Base-by-base conservation (phyloP, 345 rosid genomes). In the Populus tremula region DNA sequence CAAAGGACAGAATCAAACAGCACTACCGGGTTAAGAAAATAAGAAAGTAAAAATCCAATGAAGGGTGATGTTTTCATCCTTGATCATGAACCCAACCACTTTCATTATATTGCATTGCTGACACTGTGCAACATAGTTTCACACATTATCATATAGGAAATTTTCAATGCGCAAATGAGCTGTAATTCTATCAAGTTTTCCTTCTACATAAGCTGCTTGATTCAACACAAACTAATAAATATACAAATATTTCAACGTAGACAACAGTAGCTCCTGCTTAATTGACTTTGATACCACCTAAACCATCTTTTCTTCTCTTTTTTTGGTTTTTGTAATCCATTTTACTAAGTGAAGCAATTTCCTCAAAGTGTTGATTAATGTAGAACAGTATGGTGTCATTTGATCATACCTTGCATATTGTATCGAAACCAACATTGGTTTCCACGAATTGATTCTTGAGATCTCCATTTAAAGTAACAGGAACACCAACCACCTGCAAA, bases 391-490 rank as follows among this genome's bases (percentile, higher is more conserved):
- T 6, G 43, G 69, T 65, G 67, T 23, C 29, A 21, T 39, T 12
- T 33, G 11, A 43, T 5, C 56, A 41, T 87, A 96, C 98, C 97
- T 96, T 93, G 88, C 98, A 93, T 54, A 93, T 86, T 68, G 99
- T 96, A 88, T 96, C 99, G 88, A 96, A 96, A 65, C 99, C 99
- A 85, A 96, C 97, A 81, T 93, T 86, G 38, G 93, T 86, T 87
- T 96, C 99, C 73, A 96, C 99, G 73, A 92, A 96, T 72, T 93
- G 97, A 84, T 96, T 93, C 89, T 89, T 96, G 71, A 96, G 93
- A 88, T 96, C 99, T 82, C 99, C 99, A 78, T 96, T 93, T 78
- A 88, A 81, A 70, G 99, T 96, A 76, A 96, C 99, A 43, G 99
- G 99, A 82, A 93, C 98, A 76, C 99, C 97, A 77, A 93, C 97